Evolutionary conservation across 148 eudicot genomes (phyloP), one percentile per base, ranked within the genome.

Genomic region (Spergularia bocconei): DNA sequence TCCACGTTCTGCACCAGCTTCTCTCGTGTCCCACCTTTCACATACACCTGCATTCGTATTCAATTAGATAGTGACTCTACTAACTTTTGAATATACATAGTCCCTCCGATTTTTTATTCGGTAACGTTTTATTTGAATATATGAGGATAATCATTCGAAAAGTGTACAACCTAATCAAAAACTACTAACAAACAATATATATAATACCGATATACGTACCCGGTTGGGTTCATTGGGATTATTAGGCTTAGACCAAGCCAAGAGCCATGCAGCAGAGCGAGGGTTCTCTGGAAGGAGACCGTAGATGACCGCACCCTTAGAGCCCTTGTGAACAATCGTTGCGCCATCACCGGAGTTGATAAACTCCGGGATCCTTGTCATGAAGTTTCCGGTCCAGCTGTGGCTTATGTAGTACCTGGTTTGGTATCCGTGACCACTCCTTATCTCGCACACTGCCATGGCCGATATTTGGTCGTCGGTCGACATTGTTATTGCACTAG

Each of bases 31-130:
- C 75, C 75, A 5, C 64, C 75, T 58, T 38, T 20, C 54, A 57
- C 75, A 11, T 38, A 71, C 75, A 71, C 75, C 68, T 63, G n/a
- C 47, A 33, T 63, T n/a, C n/a, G n/a, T n/a, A n/a, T n/a, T n/a
- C n/a, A n/a, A n/a, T n/a, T n/a, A n/a, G n/a, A n/a, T n/a, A n/a
- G n/a, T n/a, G n/a, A n/a, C n/a, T n/a, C n/a, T n/a, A n/a, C n/a
- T n/a, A n/a, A n/a, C n/a, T n/a, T n/a, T n/a, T n/a, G n/a, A n/a
- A n/a, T n/a, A n/a, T n/a, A n/a, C n/a, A n/a, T n/a, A n/a, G n/a
- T n/a, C n/a, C n/a, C n/a, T n/a, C n/a, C n/a, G n/a, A n/a, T n/a
- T n/a, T n/a, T n/a, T n/a, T n/a, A n/a, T n/a, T n/a, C n/a, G n/a
- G n/a, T n/a, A n/a, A n/a, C n/a, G n/a, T n/a, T n/a, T n/a, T n/a